A percentile compares a stretch with the other conserved stretches of the same genome.
phyloP scores from a whole-genome alignment of 2,329 filamentous ascomycete species.

The Paradendryphiella salina region DNA sequence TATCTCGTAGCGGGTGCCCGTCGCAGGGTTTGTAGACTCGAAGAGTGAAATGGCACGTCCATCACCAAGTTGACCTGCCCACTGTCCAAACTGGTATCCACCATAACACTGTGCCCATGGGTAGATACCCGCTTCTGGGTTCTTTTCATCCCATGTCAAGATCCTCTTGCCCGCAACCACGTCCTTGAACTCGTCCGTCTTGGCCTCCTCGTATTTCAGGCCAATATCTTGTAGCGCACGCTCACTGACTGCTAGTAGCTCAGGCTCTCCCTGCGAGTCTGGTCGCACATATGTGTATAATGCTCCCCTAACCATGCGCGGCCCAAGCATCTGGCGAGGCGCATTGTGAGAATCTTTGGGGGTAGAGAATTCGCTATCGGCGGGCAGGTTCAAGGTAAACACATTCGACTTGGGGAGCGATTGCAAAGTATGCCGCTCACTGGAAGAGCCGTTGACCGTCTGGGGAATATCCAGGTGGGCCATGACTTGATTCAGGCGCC shows the following conservation, averaged over 20 bases:
- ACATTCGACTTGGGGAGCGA: slow-evolving; percentile 66
- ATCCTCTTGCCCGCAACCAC: slow-evolving; percentile 82
- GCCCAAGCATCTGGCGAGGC: slow-evolving; percentile 73
- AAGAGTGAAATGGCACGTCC: slow-evolving; percentile 93
- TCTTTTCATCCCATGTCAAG: slow-evolving; percentile 72
- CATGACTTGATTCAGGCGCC: slow-evolving; percentile 52
- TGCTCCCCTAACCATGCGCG: slow-evolving; percentile 81
- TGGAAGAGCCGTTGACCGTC: slow-evolving; percentile 14
- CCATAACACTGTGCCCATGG: slow-evolving; percentile 99
- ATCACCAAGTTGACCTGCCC: slow-evolving; percentile 95
- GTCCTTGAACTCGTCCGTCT: slow-evolving; percentile 73
- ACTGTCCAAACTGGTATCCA: slow-evolving; percentile 71
- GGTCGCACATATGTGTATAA: slow-evolving; percentile 91
- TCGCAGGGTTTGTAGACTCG: slow-evolving; percentile 76
- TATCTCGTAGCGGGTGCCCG: slow-evolving; percentile 78
- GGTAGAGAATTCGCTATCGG: slow-evolving; percentile 78
- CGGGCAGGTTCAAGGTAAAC: slow-evolving; percentile 69
- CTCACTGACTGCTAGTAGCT: slow-evolving; percentile 79
- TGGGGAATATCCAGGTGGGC: slow-evolving; percentile 47
- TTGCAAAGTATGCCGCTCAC: slow-evolving; percentile 43
- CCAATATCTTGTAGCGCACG: slow-evolving; percentile 81
- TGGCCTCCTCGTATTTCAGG: slow-evolving; percentile 67
- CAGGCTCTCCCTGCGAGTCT: slow-evolving; percentile 69
- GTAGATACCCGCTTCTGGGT: slow-evolving; percentile 65
- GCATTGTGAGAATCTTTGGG: slow-evolving; percentile 80